These are phyloP conservation scores for Zoysia pacifica DNA, from an alignment of 176 grass and related monocot species.

Conservation along the genomic window DNA sequence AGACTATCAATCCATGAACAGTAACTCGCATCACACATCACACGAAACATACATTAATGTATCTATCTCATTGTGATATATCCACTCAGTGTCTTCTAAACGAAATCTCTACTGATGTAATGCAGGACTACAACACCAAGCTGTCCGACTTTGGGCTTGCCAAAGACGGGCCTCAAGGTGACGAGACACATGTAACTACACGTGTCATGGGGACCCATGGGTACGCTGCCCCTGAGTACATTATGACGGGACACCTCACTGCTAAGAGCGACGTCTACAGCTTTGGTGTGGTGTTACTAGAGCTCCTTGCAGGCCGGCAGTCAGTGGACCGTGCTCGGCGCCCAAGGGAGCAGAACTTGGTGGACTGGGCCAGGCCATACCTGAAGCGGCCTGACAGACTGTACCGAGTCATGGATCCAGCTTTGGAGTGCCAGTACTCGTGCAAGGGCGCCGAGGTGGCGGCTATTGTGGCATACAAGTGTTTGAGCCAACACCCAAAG, in stretches of 20 bases:
- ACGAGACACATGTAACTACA: constrained; percentile 81
- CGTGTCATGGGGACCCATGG: constrained; percentile 91
- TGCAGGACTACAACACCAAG: constrained; percentile 81
- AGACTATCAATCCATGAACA: not conserved
- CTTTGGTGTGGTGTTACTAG: constrained; percentile 70
- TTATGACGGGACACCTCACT: constrained; percentile 85
- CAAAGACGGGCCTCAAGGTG: constrained; percentile 81
- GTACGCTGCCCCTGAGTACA: constrained; percentile 84
- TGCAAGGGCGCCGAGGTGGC: constrained; percentile 65
- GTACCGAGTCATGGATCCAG: constrained; percentile 64
- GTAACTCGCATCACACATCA: not conserved
- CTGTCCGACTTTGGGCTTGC: constrained; percentile 91
- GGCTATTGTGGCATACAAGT: constrained; percentile 78
- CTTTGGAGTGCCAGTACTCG: constrained; percentile 72
- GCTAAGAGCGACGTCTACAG: constrained; percentile 85
- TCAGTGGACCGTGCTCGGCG: constrained; percentile 54
- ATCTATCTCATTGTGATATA: not conserved
- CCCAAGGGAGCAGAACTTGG: constrained; percentile 62
- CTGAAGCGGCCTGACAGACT: constrained; percentile 54
- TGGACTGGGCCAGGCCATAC: constrained; percentile 73
- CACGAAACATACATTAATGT: not conserved
- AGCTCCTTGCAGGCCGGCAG: constrained; percentile 59
- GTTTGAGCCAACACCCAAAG: constrained; percentile 71
- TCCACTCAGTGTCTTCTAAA: constrained; percentile 10
- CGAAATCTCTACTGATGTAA: constrained; percentile 8